Evolutionary conservation across 768 basidiomycete species (phyloP).

Genomic region (Cystobasidium onofrii): DNA sequence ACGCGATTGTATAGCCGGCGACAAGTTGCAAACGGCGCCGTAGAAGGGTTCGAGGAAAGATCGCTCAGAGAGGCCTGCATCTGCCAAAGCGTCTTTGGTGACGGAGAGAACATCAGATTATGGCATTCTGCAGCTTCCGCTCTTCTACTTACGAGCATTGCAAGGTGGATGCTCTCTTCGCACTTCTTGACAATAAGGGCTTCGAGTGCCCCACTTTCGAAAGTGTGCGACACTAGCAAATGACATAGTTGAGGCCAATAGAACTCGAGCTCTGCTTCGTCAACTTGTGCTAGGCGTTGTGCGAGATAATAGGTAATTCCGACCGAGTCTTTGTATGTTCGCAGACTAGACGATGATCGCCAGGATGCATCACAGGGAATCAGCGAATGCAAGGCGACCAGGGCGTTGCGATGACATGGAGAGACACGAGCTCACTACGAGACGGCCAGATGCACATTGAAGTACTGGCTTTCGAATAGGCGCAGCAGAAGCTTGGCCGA

Average conservation of each 20-base stretch:
- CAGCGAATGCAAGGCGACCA: background rate
- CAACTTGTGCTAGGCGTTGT: slow-evolving; percentile 48
- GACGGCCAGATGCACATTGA: slow-evolving; percentile 41
- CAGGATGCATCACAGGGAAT: background rate
- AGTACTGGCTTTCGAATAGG: slow-evolving; percentile 40
- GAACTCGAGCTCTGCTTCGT: slow-evolving; percentile 49
- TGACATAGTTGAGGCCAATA: slow-evolving; percentile 57
- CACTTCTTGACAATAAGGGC: slow-evolving; percentile 82
- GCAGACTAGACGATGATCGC: slow-evolving; percentile 42
- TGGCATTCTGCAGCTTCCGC: background rate
- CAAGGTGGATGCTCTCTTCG: slow-evolving; percentile 85
- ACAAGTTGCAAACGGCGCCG: slow-evolving; percentile 78
- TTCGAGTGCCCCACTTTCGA: slow-evolving; percentile 84
- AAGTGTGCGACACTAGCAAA: slow-evolving; percentile 83
- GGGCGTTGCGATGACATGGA: background rate
- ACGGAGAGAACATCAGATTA: background rate
- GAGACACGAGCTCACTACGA: slow-evolving; percentile 34
- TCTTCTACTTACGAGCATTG: slow-evolving; percentile 67
- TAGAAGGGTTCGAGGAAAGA: slow-evolving; percentile 56
- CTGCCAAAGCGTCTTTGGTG: slow-evolving; percentile 80
- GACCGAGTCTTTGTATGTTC: slow-evolving; percentile 49
- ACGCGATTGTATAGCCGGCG: slow-evolving; percentile 82
- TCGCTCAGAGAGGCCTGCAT: slow-evolving; percentile 93
- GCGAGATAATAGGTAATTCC: slow-evolving; percentile 51
- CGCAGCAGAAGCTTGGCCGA: slow-evolving; percentile 37